Evolutionary conservation across 2,329 filamentous ascomycete species (phyloP), one percentile per base, ranked within the genome.

Genomic region (Chrysosporium keratinophilum): DNA sequence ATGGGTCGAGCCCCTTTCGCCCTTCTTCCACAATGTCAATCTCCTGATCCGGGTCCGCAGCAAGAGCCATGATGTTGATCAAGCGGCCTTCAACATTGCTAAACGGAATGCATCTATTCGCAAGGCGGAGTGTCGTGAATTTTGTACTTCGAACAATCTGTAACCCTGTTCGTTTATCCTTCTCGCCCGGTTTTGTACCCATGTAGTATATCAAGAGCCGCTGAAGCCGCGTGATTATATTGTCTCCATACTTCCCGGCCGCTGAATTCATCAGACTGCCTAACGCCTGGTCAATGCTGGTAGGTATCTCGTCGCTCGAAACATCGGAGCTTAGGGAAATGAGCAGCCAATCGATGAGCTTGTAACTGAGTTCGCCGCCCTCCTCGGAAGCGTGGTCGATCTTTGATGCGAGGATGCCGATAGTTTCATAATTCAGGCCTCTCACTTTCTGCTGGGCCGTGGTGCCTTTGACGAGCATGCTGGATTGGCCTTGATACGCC

Each of bases 11-110:
- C 0, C 93, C 93, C 67, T 88, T 90, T 57, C 82, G 83, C 1
- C 89, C 93, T 71, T 97, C 91, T 65, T 98, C 93, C 1, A 87
- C 71, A 2, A 97, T 83, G 64, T 97, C 91, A 56, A 83, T 85
- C 44, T 86, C 80, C 65, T 90, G 85, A 49, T 81, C 78, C 2
- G 73, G 69, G 2, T 77, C 77, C 11, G 83, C 83, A 14, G 80
- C 82, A 7, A 93, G 74, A 6, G 90, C 91, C 48, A 96, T 76
- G 14, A 97, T 79, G 66, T 96, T 82, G 45, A 96, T 86, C 87
- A 88, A 96, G 47, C 93, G 81, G 23, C 82, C 93, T 37, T 84
- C 76, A 9, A 88, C 77, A 63, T 95, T 88, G 17, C 77, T 77
- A 61, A 88, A 96, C 0, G 85, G 80, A 4, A 98, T 74, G 63